Conservation (phyloP, 345 rosid species). For the Camelina neglecta region DNA sequence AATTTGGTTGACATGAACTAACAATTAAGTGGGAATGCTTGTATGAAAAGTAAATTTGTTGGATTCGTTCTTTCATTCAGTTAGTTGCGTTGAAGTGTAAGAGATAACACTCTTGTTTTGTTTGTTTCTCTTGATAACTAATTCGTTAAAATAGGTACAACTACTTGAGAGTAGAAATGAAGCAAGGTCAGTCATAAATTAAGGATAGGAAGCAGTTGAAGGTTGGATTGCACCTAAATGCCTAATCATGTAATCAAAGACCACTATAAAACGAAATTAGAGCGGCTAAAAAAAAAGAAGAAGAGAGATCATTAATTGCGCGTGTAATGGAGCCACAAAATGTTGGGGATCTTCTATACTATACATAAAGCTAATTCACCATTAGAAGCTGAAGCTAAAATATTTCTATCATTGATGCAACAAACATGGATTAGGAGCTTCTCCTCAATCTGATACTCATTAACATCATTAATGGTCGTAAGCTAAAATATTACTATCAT, state of each 20-base stretch:
- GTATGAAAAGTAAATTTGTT: conserved; percentile 37
- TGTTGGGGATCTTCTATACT: too few relatives aligned
- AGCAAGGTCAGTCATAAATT: conserved; percentile 11
- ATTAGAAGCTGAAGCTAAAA: too few relatives aligned
- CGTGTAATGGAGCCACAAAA: too few relatives aligned
- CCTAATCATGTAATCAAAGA: conserved; percentile 3
- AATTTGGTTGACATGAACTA: conserved; percentile 30
- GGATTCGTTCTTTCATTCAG: conserved; percentile 10
- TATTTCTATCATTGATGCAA: too few relatives aligned
- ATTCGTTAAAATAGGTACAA: conserved; percentile 22
- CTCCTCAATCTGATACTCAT: too few relatives aligned
- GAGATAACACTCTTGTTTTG: conserved; percentile 16
- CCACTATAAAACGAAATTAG: not conserved
- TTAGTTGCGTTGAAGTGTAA: conserved; percentile 29
- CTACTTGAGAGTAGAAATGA: conserved; percentile 38
- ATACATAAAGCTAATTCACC: too few relatives aligned
- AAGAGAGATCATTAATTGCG: too few relatives aligned
- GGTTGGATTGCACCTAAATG: conserved; percentile 16
- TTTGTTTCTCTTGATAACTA: conserved; percentile 7
- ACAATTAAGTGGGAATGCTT: conserved; percentile 30
- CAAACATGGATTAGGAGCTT: too few relatives aligned
- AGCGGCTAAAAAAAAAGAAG: conserved; percentile 11
- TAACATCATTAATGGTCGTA: too few relatives aligned
- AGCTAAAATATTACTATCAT: too few relatives aligned
- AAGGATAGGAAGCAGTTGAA: conserved; percentile 10